Evolutionary conservation across 1,139 yeast genomes (phyloP).

Genomic region (Sugiyamaella pinicola): DNA sequence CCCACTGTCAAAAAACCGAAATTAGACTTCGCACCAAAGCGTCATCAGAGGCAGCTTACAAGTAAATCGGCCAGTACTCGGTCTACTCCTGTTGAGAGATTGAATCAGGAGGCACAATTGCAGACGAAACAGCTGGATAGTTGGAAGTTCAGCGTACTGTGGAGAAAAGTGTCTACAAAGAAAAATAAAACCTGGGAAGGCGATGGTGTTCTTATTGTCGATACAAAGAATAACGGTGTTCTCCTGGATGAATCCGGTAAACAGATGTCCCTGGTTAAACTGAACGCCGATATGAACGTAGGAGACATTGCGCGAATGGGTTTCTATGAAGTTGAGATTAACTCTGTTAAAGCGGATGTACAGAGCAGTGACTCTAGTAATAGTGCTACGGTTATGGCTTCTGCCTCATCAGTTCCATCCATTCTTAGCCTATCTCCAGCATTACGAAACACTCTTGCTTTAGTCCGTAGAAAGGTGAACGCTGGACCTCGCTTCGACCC

Average conservation of each 20-base stretch:
- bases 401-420: not conserved
- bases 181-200: conserved; percentile 96
- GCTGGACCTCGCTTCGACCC: conserved; percentile 48
- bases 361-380: not conserved
- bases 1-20: not conserved
- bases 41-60: conserved; percentile 11
- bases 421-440: not conserved
- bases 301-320: conserved; percentile 55
- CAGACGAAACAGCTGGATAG: not conserved
- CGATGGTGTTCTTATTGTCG: conserved; percentile 63
- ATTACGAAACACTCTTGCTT: not conserved
- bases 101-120: not conserved
- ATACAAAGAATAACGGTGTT: conserved; percentile 23
- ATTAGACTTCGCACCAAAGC: conserved; percentile 4
- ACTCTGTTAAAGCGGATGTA: conserved; percentile 35
- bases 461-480: not conserved
- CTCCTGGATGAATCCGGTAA: conserved; percentile 36
- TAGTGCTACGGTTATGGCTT: not conserved
- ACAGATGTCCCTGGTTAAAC: conserved; percentile 19
- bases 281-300: conserved; percentile 35
- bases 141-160: conserved; percentile 48
- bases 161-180: conserved; percentile 71
- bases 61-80: not conserved
- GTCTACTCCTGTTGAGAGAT: not conserved
- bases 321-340: conserved; percentile 57